Conservation (phyloP, 176 grass and related monocot species). For the sorghum (Sorghum bicolor) region Sorghum_bicolor_NCBIv3 NC_012870.2:68319501-68320000, state of each 20-base stretch:
- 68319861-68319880: background rate
- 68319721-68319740: background rate
- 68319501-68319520: constrained; percentile 1
- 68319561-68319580: constrained; percentile 26
- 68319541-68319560: constrained; percentile 26
- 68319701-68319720: background rate
- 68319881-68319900: too few relatives aligned
- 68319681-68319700: background rate
- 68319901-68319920: too few relatives aligned
- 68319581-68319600: background rate
- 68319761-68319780: background rate
- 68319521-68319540: background rate
- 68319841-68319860: background rate
- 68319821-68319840: background rate
- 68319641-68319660: background rate
- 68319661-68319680: background rate
- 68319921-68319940: too few relatives aligned
- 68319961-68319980: too few relatives aligned
- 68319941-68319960: too few relatives aligned
- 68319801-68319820: background rate
- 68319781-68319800: background rate
- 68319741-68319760: background rate
- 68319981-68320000: too few relatives aligned
- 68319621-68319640: constrained; percentile 34
- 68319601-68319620: constrained; percentile 13